phyloP scores from a whole-genome alignment of 352 stramenopile species.

The Phytophthora citricola region DNA sequence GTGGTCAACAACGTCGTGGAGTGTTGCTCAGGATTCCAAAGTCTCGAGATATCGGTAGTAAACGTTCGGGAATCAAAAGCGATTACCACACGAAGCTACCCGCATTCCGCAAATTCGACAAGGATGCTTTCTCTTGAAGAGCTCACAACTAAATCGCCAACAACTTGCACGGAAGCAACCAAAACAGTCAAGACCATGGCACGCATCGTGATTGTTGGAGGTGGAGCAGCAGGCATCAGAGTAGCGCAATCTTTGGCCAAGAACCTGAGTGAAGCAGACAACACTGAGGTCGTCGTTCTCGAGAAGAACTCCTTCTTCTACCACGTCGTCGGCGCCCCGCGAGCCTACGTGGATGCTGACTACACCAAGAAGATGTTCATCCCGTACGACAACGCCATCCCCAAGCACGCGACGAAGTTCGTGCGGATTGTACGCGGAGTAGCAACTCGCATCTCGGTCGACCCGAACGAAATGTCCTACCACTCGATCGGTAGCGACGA shows the following conservation, averaged over 20 bases:
- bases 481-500: slow-evolving; percentile 38
- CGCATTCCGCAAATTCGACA: no score
- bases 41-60: no score
- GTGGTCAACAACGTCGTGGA: no score
- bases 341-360: slow-evolving; percentile 55
- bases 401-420: slow-evolving; percentile 34
- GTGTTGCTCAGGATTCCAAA: no score
- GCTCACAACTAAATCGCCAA: no score
- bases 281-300: slow-evolving; percentile 40
- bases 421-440: slow-evolving; percentile 48
- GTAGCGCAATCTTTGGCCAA: slow-evolving; percentile 45
- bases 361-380: slow-evolving; percentile 72
- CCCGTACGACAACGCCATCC: slow-evolving; percentile 66
- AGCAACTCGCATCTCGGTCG: slow-evolving; percentile 36
- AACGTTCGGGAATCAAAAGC: no score
- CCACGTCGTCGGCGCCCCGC: slow-evolving; percentile 50
- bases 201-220: slow-evolving; percentile 65
- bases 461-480: slow-evolving; percentile 49
- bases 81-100: no score
- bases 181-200: slow-evolving; percentile 16
- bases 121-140: no score
- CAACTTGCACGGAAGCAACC: no score
- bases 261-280: slow-evolving; percentile 41
- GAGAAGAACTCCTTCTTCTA: slow-evolving; percentile 39
- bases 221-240: slow-evolving; percentile 56